These are phyloP conservation scores for Diaporthe batatas DNA, from an alignment of 2,329 filamentous ascomycete genomes.

Conservation along the genomic window DNA sequence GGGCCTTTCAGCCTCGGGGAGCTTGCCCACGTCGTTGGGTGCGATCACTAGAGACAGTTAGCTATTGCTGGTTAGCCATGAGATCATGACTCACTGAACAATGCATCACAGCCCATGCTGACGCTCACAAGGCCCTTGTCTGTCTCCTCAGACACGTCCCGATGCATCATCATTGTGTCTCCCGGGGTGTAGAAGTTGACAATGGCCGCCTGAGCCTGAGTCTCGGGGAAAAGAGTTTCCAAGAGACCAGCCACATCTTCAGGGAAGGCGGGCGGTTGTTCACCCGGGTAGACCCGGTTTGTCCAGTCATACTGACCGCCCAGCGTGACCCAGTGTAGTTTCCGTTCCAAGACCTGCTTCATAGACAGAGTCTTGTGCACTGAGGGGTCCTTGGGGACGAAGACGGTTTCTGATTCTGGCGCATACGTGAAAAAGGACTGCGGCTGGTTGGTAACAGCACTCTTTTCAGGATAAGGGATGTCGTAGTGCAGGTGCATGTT, in stretches of 20 bases:
- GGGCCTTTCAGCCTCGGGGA: conserved; percentile 47
- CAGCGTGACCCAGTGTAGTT: conserved; percentile 92
- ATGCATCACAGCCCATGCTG: conserved; percentile 88
- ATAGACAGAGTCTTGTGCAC: conserved; percentile 82
- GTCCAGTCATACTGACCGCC: conserved; percentile 99
- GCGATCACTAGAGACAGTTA: conserved; percentile 54
- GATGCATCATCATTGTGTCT: conserved; percentile 91
- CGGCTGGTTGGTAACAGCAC: conserved; percentile 21
- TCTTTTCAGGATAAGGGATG: conserved; percentile 48
- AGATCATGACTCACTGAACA: conserved; percentile 67
- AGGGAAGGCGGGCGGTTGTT: conserved; percentile 79
- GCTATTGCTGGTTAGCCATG: not conserved
- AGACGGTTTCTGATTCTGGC: conserved; percentile 65
- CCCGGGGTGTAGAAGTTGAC: conserved; percentile 93
- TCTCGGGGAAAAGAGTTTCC: conserved; percentile 78
- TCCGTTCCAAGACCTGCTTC: conserved; percentile 79
- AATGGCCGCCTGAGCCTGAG: conserved; percentile 88
- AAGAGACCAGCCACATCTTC: conserved; percentile 78
- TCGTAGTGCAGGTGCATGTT: conserved; percentile 71
- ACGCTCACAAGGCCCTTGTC: conserved; percentile 85
- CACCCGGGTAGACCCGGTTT: conserved; percentile 80
- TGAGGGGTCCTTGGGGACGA: conserved; percentile 76
- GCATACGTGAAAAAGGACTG: conserved; percentile 68
- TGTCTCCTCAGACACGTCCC: conserved; percentile 91
- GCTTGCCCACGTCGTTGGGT: conserved; percentile 62